Evolutionary conservation across 768 basidiomycete genomes (phyloP), one percentile per base, ranked within the genome.

Genomic region (Boletus edulis): DNA sequence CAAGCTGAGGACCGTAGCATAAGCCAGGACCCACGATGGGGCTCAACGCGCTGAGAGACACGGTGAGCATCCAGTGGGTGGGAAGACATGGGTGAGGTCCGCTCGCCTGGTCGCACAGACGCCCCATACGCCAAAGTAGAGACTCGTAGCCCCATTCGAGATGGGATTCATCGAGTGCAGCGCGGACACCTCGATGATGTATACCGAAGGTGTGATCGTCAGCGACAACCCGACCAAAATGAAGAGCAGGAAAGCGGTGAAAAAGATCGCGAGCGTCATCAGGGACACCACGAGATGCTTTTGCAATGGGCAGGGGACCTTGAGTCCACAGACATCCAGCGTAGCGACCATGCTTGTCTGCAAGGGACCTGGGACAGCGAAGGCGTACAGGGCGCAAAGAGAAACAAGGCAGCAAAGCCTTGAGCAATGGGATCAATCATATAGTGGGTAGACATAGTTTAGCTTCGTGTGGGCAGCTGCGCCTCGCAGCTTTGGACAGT

Each of bases 81-180:
- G 18, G 20, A 20, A 29, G 17, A n/a, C 6, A 22, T 15, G 11
- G n/a, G 1, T 11, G 20, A 5, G 13, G 15, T 35, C 38, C 14
- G 58, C 61, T 56, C 45, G 79, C 83, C 76, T 81, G n/a, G 70
- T 70, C 1, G 84, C 84, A 70, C 92, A 94, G 35, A 86, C 76
- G 1, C 92, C 92, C 87, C 91, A 93, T 6, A 92, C 85, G 4
- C 92, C 92, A 57, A 92, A 87, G 35, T 82, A 78, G 11, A 91
- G 69, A 60, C 78, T 74, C 4, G 83, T 85, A 29, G 84, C 83
- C 13, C 83, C 69, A 56, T 76, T 76, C 12, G 85, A 83, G 34
- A 65, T 59, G 3, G 77, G 76, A 46, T 72, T 67, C 40, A 37
- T 22, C 22, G 66, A 61, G 38, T 64, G 46, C 37, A 58, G 52